Base-by-base conservation (phyloP, 768 basidiomycete genomes). In the Podaxis sp. region DNA sequence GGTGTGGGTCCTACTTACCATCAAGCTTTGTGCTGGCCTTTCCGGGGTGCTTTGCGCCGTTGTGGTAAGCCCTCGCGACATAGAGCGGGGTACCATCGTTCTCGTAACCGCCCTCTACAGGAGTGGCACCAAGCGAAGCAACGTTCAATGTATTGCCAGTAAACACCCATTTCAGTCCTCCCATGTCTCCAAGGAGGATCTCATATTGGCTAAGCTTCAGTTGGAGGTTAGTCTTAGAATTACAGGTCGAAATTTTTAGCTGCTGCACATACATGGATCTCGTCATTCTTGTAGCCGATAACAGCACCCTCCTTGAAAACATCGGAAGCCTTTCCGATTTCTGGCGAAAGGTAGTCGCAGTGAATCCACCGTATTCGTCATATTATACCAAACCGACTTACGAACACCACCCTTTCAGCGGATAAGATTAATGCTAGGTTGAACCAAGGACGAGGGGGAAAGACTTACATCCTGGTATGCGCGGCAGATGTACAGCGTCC, bases 31-130 rank as follows among this genome's bases (percentile, higher is more conserved):
- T 77, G 66, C 83, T 81, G 33, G 79, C 79, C 72, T 90, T 91
- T n/a, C 88, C 90, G 5, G 88, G 87, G 69, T 85, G 80, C 37
- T 80, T 76, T 8, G 77, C 80, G 22, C 74, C 76, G 12, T 83
- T 74, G 74, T 86, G 70, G 11, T 77, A 75, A 2, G 86, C 89
- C 67, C 84, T 80, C 4, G 82, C 85, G 60, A 92, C 76, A 71
- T 82, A 90, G 17, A 90, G 75, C 6, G 76, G 78, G 1, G 79
- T 76, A n/a, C 87, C 88, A 61, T 87, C 79, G 13, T 78, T 75
- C 69, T 91, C 90, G 29, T 72, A 76, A 2, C 90, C 90, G 54
- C 86, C 90, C 63, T 90, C 87, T 38, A 92, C 86, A 0, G 87
- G 88, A 4, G 64, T 72, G 52, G 73, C 73, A 52, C 81, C 75